These are phyloP conservation scores for cucumber (Cucumis sativus) DNA, from an alignment of 306 rosid genomes.

Conservation along the genomic window DNA sequence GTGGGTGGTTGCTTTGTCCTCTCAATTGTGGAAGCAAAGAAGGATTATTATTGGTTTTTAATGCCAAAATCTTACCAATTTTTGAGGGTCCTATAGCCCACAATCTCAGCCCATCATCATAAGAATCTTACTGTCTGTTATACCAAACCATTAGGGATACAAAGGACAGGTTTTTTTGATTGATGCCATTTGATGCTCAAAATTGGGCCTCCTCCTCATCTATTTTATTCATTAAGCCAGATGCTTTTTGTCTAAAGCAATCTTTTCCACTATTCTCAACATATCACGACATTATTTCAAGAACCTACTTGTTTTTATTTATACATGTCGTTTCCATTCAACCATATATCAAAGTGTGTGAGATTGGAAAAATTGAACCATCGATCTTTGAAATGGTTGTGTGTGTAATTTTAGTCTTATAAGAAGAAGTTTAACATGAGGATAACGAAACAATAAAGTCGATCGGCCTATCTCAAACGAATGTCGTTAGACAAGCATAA, in stretches of 20 bases:
- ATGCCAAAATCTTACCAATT: not conserved
- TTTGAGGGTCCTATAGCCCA: slow-evolving; percentile 5
- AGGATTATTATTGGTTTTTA: not conserved
- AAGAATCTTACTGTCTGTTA: slow-evolving; percentile 1
- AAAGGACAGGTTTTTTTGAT: not conserved
- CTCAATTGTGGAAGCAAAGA: not conserved
- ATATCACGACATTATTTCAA: not conserved
- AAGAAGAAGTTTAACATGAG: too few relatives aligned
- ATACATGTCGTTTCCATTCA: too few relatives aligned
- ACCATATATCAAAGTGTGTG: too few relatives aligned
- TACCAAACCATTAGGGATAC: not conserved
- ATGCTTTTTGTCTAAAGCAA: slow-evolving; percentile 4
- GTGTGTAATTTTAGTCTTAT: too few relatives aligned
- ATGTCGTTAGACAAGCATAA: too few relatives aligned
- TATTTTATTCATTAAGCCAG: not conserved
- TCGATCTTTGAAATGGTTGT: too few relatives aligned
- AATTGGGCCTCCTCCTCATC: not conserved
- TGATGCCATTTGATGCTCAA: not conserved
- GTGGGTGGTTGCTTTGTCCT: slow-evolving; percentile 12
- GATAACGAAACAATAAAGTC: too few relatives aligned
- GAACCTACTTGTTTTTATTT: too few relatives aligned
- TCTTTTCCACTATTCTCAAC: not conserved
- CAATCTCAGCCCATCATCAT: slow-evolving; percentile 5
- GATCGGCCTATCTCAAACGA: too few relatives aligned
- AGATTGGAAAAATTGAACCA: too few relatives aligned